Percentiles rank a stretch among this genome's conserved stretches.
Conservation (phyloP, 2,329 filamentous ascomycete species). For the Exophiala viscosa region DNA sequence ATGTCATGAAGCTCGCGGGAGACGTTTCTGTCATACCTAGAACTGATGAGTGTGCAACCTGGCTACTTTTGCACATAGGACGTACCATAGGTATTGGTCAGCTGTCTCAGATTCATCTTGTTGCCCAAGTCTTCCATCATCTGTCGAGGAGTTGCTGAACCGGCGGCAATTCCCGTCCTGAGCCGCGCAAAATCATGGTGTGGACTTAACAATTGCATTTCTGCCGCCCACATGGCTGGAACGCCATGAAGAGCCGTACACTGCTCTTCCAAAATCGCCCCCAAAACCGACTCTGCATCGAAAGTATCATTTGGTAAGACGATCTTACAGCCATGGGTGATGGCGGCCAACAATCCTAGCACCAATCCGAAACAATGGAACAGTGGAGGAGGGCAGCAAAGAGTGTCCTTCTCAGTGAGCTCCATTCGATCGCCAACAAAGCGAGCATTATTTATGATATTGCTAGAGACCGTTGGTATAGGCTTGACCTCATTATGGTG, state of each 20-base stretch:
- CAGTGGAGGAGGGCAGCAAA: conserved; percentile 77
- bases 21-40: conserved; percentile 69
- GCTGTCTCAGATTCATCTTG: conserved; percentile 70
- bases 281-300: conserved; percentile 62
- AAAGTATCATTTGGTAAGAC: conserved; percentile 74
- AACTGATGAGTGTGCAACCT: background rate
- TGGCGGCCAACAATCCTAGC: conserved; percentile 65
- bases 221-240: conserved; percentile 69
- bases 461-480: background rate
- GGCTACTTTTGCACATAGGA: background rate
- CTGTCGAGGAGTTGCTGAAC: conserved; percentile 69
- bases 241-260: conserved; percentile 77
- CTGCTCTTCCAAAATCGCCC: conserved; percentile 61
- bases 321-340: conserved; percentile 72
- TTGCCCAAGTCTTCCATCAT: conserved; percentile 69
- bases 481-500: conserved; percentile 42
- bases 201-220: conserved; percentile 32
- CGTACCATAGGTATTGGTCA: conserved; percentile 59
- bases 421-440: conserved; percentile 73
- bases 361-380: conserved; percentile 86
- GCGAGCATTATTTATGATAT: conserved; percentile 49
- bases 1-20: conserved; percentile 76
- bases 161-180: conserved; percentile 73
- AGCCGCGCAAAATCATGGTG: conserved; percentile 38
- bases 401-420: conserved; percentile 60